A percentile compares a stretch with the other conserved stretches of the same genome.
phyloP scores from a whole-genome alignment of 1,284 basidiomycete genomes.

The Papiliotrema nemorosa region DNA sequence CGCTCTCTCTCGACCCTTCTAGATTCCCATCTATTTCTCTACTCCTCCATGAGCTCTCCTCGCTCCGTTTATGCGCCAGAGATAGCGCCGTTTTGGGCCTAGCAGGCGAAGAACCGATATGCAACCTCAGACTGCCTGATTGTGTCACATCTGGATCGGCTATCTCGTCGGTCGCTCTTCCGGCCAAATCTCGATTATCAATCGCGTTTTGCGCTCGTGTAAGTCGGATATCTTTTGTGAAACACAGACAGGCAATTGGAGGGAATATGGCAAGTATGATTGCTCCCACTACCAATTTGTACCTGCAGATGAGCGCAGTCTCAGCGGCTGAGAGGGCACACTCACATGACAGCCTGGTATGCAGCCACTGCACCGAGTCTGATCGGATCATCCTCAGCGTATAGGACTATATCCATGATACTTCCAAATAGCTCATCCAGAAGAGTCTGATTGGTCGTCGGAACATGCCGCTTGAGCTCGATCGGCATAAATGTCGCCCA shows the following conservation, averaged over 20 bases:
- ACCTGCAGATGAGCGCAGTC: constrained; percentile 11
- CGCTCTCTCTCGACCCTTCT: too few species aligned
- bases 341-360: constrained; percentile 46
- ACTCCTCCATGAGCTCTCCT: too few species aligned
- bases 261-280: constrained; percentile 45
- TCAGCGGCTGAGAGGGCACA: constrained; percentile 1
- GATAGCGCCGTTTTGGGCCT: too few species aligned
- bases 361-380: constrained; percentile 58
- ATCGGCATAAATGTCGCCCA: constrained; percentile 52
- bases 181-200: constrained; percentile 28
- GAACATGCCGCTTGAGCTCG: constrained; percentile 57
- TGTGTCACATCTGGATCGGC: neutral
- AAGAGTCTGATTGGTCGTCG: constrained; percentile 43
- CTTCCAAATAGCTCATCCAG: constrained; percentile 54
- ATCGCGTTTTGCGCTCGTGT: constrained; percentile 52
- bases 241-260: constrained; percentile 42
- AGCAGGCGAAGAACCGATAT: neutral
- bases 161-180: constrained; percentile 1
- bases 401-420: constrained; percentile 54
- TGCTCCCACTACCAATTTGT: constrained; percentile 38
- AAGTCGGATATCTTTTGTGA: constrained; percentile 49
- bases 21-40: too few species aligned
- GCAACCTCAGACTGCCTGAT: neutral
- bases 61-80: too few species aligned
- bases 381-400: constrained; percentile 56